Conservation (phyloP, 768 basidiomycete species). For the Naganishia friedmannii region DNA sequence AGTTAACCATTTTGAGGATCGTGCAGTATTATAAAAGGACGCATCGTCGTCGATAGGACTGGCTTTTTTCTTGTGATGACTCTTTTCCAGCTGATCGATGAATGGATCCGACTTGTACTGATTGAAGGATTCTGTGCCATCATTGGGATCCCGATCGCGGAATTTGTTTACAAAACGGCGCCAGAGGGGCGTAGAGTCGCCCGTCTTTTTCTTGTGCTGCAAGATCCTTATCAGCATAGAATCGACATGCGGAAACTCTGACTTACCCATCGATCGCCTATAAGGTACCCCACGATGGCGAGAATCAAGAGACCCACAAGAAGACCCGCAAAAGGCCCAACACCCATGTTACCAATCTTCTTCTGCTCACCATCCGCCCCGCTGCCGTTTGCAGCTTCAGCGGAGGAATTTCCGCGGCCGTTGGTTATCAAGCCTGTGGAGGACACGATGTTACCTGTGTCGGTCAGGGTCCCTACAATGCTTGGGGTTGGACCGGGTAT, state of each 20-base stretch:
- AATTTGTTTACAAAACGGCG: conserved; percentile 8
- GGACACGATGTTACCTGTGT: conserved; percentile 5
- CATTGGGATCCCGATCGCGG: conserved; percentile 11
- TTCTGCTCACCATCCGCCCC: background rate
- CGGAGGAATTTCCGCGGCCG: background rate
- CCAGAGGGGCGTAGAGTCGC: conserved; percentile 13
- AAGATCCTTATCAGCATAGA: background rate
- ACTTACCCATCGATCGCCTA: conserved; percentile 12
- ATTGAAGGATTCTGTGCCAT: background rate
- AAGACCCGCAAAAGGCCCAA: conserved; percentile 3
- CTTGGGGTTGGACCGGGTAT: background rate
- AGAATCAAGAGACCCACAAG: background rate
- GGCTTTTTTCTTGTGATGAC: background rate
- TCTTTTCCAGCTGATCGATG: background rate
- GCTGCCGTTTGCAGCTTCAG: conserved; percentile 3
- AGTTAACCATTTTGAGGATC: background rate
- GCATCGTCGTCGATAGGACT: background rate
- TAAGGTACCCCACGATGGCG: background rate
- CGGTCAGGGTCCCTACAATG: background rate
- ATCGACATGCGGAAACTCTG: too few relatives aligned
- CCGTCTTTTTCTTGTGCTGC: conserved; percentile 15
- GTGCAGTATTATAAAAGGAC: conserved; percentile 1
- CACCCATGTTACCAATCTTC: conserved; percentile 6
- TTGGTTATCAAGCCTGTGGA: conserved; percentile 15
- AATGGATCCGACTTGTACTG: conserved; percentile 1